Conservation (phyloP, 139 green algal species). For the Desmodesmus armatus region DNA sequence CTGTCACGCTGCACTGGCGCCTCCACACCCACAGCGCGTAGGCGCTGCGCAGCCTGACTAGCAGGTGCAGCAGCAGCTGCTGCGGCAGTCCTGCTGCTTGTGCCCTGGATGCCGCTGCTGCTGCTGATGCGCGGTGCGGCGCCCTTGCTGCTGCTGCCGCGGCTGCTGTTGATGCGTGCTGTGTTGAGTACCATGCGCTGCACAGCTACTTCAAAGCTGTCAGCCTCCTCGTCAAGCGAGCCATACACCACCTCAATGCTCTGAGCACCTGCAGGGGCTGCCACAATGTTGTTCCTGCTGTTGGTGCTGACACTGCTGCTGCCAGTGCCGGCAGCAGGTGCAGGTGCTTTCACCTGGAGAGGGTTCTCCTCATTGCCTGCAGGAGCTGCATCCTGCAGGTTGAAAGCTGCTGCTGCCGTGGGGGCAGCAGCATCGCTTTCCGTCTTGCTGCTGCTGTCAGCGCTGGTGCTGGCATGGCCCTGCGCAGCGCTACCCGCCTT, state of each 20-base stretch:
- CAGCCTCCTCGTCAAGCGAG: background rate
- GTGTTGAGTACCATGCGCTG: background rate
- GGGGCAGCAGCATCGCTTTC: background rate
- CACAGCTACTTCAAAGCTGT: slow-evolving; percentile 4
- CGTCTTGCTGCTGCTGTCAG: background rate
- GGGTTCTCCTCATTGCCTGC: background rate
- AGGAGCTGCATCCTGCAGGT: slow-evolving; percentile 11
- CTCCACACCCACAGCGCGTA: no score
- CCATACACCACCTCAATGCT: no score
- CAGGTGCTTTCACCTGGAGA: background rate
- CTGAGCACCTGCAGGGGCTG: background rate
- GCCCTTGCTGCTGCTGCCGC: background rate
- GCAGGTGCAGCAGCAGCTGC: background rate
- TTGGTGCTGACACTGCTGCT: background rate
- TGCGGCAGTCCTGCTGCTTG: background rate
- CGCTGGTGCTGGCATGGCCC: background rate
- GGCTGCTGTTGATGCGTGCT: background rate
- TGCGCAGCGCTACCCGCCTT: background rate
- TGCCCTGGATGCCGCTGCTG: background rate
- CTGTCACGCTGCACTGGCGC: no score
- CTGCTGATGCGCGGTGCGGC: background rate
- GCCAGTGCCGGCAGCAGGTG: background rate
- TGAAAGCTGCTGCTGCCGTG: background rate
- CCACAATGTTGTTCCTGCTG: background rate
- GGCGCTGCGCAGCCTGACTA: no score